Evolutionary conservation across 345 rosid genomes (phyloP).

Genomic region (Hibiscus mutabilis): DNA sequence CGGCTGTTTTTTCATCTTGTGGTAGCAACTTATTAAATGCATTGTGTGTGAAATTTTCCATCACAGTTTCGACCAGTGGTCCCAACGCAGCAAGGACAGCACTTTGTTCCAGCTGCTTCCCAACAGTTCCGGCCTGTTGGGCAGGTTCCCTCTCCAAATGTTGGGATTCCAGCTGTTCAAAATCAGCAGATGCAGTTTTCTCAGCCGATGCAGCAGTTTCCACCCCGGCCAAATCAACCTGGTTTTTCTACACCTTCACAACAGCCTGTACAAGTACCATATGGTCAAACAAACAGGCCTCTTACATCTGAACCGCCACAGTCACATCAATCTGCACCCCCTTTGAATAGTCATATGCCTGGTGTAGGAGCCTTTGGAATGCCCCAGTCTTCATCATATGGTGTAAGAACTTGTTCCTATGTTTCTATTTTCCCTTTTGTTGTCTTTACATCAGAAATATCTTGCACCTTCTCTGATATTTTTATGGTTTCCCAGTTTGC

Average conservation of each 20-base stretch:
- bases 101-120: conserved; percentile 47
- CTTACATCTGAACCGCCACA: conserved; percentile 49
- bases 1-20: conserved; percentile 1
- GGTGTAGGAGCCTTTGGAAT: conserved; percentile 47
- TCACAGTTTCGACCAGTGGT: conserved; percentile 67
- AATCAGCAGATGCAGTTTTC: conserved; percentile 55
- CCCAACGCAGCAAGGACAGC: conserved; percentile 62
- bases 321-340: conserved; percentile 40
- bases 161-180: conserved; percentile 45
- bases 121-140: conserved; percentile 72
- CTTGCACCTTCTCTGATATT: conserved; percentile 8
- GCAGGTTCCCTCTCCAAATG: conserved; percentile 49
- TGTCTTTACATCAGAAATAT: background rate
- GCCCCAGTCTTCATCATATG: conserved; percentile 41
- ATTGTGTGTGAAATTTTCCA: conserved; percentile 9
- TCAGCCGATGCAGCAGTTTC: conserved; percentile 68
- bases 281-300: conserved; percentile 51
- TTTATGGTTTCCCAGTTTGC: conserved; percentile 35
- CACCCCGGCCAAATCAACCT: conserved; percentile 72
- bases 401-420: conserved; percentile 32
- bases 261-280: conserved; percentile 53
- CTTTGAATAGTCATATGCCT: conserved; percentile 29
- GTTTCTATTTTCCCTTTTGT: conserved; percentile 8
- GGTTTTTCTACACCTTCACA: conserved; percentile 46
- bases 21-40: background rate